Evolutionary conservation across 805 yeast species (phyloP), one percentile per base, ranked within the genome.

Genomic region (Candida silvicultrix): DNA sequence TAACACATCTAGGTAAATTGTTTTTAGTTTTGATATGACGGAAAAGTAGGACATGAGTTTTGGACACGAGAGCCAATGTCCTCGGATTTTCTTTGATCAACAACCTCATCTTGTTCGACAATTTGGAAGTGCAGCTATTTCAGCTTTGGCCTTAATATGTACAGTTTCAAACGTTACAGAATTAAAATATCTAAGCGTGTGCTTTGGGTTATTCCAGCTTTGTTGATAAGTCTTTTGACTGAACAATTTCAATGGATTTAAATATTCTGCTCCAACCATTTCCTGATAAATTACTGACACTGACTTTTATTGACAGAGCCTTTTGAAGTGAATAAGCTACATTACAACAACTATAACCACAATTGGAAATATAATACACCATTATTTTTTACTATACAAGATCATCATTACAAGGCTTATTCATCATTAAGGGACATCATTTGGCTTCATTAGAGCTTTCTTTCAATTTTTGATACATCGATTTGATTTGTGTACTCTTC

Each of bases 391-490:
- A 28, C 9, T 28, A 28, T 28, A 28, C 31, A 28, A 28, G 31
- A 28, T 28, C 31, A 7, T 28, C 31, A 10, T 23, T 23, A 23
- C 28, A 23, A 23, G 28, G 28, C 28, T 23, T 23, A 23, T 14
- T 14, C 35, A 31, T 31, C 35, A 31, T n/a, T n/a, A 32, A 32
- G 7, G 19, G 19, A 32, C 36, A n/a, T 44, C 32, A 35, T 20
- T 47, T 36, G 19, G 23, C 40, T 9, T 25, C 44, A 9, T 19
- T n/a, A 16, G 45, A 15, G 20, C 39, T 52, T 12, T 48, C 53
- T 37, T 71, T 75, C 48, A 82, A 66, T 64, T 83, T 79, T 49
- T 68, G 73, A 64, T 87, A 89, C 96, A 89, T 89, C 28, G 78
- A 81, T 58, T 75, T 73, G 50, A 89, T 78, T 66, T 84, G 84